Base-by-base conservation (phyloP, 306 rosid genomes). In the Lathyrus oleraceus region DNA sequence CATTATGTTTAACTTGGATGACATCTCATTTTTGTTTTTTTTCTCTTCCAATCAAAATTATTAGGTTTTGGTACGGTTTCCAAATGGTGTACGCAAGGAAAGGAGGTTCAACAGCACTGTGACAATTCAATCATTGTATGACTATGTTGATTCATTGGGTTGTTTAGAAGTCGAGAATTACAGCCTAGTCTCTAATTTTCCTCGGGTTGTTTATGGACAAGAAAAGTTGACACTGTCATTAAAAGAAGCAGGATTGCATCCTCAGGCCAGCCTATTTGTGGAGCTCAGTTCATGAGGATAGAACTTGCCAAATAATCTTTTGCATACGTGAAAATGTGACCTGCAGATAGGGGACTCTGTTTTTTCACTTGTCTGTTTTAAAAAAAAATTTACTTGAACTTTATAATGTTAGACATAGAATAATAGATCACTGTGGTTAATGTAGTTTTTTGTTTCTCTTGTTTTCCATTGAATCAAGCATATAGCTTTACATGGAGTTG, bases 231-330 rank as follows among this genome's bases (percentile, higher is more conserved):
- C 80, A 1, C 40, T 77, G 67, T 78, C 97, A 72, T 81, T 95
- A 90, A 86, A 87, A 80, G 99, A 95, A 77, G 95, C 96, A 10
- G 96, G 97, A 61, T 84, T 95, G 81, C 97, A 95, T 82, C 99
- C 99, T 76, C 86, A 82, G 81, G 86, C 83, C 61, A 82, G 86
- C 67, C 64, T 82, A 36, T 82, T 82, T 71, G 83, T 82, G 69
- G 86, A 82, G 79, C 43, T 71, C 61, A 40, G 12, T 75, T 82
- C 74, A 66, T 82, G 76, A 78, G 42, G 64, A 39, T 14, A 47
- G 39, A 61, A 66, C 75, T 54, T 20, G 83, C 70, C 58, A 4
- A 74, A 30, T 69, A 23, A 32, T 56, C 56, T 63, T 62, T 23
- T 3, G 80, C 68, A 27, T 42, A 53, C 56, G 17, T 72, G 57